Evolutionary conservation across 768 basidiomycete species (phyloP).

Genomic region (Pisolithus microcarpus): DNA sequence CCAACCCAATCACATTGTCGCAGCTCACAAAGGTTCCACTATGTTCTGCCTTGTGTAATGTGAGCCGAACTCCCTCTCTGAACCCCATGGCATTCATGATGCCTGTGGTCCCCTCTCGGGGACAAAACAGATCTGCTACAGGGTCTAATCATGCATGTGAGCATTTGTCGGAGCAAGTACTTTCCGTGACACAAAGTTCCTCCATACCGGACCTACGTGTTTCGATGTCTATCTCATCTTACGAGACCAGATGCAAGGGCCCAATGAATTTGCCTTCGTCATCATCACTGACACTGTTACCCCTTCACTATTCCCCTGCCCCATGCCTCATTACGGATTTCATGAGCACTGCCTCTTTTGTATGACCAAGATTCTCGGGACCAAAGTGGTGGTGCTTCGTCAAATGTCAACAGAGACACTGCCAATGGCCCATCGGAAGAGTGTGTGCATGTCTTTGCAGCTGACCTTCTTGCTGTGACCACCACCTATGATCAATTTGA

Average conservation of each 20-base stretch:
- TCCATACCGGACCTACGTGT: background rate
- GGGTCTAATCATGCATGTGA: background rate
- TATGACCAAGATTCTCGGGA: too few species aligned
- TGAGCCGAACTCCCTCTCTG: conserved; percentile 47
- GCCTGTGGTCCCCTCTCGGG: background rate
- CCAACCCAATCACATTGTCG: background rate
- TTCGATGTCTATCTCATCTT: conserved; percentile 49
- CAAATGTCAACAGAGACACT: conserved; percentile 14
- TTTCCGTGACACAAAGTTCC: background rate
- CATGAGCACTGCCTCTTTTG: too few species aligned
- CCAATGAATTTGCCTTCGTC: conserved; percentile 24
- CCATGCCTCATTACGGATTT: background rate
- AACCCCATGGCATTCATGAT: background rate
- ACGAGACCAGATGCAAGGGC: conserved; percentile 57
- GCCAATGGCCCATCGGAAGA: conserved; percentile 42
- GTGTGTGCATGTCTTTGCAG: conserved; percentile 69
- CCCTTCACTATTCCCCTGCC: conserved; percentile 14
- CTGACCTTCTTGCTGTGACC: conserved; percentile 71
- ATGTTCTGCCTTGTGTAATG: conserved; percentile 54
- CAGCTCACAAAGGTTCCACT: conserved; percentile 44
- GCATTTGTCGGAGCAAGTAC: conserved; percentile 4
- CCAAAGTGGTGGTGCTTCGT: conserved; percentile 1
- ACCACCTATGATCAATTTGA: conserved; percentile 38
- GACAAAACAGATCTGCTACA: background rate
- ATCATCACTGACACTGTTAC: background rate